These are phyloP conservation scores for Saccharomyces hybrid DNA, from an alignment of 1,139 yeast genomes.

Conservation along the genomic window DNA sequence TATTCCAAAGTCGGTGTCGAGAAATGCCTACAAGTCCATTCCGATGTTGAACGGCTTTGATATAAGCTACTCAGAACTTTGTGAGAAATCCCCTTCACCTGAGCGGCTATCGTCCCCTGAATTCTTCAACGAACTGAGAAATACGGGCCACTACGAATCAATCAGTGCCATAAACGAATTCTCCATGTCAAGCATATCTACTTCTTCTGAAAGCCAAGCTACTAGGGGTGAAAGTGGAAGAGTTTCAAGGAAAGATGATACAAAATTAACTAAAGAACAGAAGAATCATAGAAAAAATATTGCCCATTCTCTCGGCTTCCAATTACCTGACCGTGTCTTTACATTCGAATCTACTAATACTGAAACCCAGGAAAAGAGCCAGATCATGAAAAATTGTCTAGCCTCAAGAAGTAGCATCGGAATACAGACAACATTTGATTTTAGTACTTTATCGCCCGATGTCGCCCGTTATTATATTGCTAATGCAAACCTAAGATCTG, in stretches of 20 bases:
- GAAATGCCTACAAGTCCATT: slow-evolving; percentile 23
- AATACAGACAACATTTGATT: slow-evolving; percentile 6
- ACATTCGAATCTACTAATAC: slow-evolving; percentile 5
- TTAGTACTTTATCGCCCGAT: slow-evolving; percentile 17
- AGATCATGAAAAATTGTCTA: background rate
- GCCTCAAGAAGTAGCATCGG: slow-evolving; percentile 16
- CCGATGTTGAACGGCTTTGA: slow-evolving; percentile 16
- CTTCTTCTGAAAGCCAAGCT: slow-evolving; percentile 9
- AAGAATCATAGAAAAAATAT: slow-evolving; percentile 34
- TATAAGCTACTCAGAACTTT: slow-evolving; percentile 10
- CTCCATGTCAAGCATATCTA: slow-evolving; percentile 12
- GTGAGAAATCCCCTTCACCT: slow-evolving; percentile 21
- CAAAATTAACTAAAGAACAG: slow-evolving; percentile 6
- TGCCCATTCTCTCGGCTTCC: slow-evolving; percentile 45
- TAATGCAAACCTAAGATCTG: slow-evolving; percentile 1
- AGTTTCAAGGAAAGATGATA: slow-evolving; percentile 1
- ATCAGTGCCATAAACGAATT: slow-evolving; percentile 15
- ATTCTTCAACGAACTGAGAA: slow-evolving; percentile 23
- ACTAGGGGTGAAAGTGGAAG: slow-evolving; percentile 11
- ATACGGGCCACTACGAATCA: slow-evolving; percentile 22
- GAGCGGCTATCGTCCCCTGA: slow-evolving; percentile 28
- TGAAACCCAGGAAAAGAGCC: background rate
- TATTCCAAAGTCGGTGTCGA: slow-evolving; percentile 31
- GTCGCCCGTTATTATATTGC: slow-evolving; percentile 18
- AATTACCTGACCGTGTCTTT: slow-evolving; percentile 19